Base-by-base conservation (phyloP, 148 eudicot species). In the Arbutus unedo region DNA sequence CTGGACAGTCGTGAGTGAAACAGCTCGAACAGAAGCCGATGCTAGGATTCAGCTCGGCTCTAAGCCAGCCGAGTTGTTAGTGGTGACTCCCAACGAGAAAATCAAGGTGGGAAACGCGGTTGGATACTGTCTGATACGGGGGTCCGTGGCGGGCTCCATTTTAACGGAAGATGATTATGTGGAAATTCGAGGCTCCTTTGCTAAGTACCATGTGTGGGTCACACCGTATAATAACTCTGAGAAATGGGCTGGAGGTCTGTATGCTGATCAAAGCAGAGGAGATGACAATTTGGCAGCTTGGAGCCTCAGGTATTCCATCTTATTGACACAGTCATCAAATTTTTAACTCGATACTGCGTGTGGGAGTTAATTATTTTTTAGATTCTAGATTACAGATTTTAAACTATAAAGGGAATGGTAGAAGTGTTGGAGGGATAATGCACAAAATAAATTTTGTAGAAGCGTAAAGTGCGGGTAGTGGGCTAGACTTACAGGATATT, bases 201-300 rank as follows among this genome's bases (percentile, higher is more conserved):
- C 82, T 0, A 83, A 87, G 77, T 79, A 90, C 48, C 71, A 84
- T 76, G 82, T 92, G 78, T 87, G 88, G 90, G 92, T 90, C 49
- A 92, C 93, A 54, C 91, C 89, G 0, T 87, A 86, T 83, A 91
- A 89, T 66, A 87, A 85, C 86, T 87, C 90, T 51, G 95, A 90
- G 75, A 90, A 87, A 82, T 89, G 95, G 92, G 92, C 88, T 48
- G 87, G 89, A 57, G 91, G 91, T 0, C 41, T 86, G 44, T 91
- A 85, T 72, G 55, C 81, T 77, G 93, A 90, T 80, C 90, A 90
- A 54, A 87, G 90, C 79, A 82, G 51, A 31, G 93, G 92, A 38
- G 89, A 84, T 51, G 87, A 88, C 62, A 72, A 11, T 23, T 59
- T 90, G 54, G 85, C 86, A 44, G 74, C 66, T 38, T 88, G 89